Base-by-base conservation (phyloP, 23 red algal species). In the Gracilaria caudata region DNA sequence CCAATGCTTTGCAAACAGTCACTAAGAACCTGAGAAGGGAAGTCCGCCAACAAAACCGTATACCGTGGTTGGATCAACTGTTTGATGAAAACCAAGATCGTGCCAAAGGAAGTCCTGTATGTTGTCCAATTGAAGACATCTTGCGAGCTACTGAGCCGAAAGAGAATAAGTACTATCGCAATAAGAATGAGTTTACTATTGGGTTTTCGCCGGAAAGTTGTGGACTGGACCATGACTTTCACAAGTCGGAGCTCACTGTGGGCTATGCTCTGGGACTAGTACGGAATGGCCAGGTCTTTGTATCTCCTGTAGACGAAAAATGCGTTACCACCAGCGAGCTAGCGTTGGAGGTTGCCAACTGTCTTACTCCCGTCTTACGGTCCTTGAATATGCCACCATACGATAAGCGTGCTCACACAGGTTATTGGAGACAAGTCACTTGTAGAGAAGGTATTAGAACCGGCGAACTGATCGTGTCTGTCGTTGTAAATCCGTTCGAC, bases 131-230 rank as follows among this genome's bases (percentile, higher is more conserved):
- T 70, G 39, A 56, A 19, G 57, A 70, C 3, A 58, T 81, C 44
- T 24, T 88, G 20, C 66, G 87, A 16, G 83, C 66, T 54, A 74
- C 59, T 7, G 26, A 68, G 17, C 17, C 45, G 0, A 64, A 61
- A 65, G 84, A 71, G 20, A 47, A 88, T 34, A 64, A 64, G 36
- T 91, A 85, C 85, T 96, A 96, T 78, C 81, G 94, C 9, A 96
- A 96, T 41, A 96, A 96, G 88, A 96, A 96, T 66, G 94, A 96
- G 51, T 96, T 96, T 34, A 96, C 94, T n/a, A 77, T 96, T 59
- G 94, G 94, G 0, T 88, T 54, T 24, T 81, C 82, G 14, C 81
- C 90, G 46, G 66, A 56, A 17, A n/a, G 29, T 38, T 66, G 75
- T 53, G 87, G 76, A 7, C 36, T 81, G 63, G 30, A 61, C 36